Conservation (phyloP, 495 filamentous ascomycete genomes). For the Cercophora newfieldiana region DNA sequence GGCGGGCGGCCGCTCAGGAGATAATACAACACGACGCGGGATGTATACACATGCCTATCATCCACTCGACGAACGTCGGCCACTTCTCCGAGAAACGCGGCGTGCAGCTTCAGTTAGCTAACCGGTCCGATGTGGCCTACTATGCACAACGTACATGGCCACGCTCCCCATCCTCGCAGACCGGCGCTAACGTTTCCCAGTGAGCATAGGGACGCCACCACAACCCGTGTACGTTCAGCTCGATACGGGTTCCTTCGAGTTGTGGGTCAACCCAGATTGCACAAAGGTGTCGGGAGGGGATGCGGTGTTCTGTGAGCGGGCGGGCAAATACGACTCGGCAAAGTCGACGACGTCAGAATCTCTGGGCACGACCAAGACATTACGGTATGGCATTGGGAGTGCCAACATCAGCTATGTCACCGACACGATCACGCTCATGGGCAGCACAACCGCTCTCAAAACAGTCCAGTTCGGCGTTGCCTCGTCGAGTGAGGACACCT, state of each 20-base stretch:
- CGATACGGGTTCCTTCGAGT: conserved; percentile 53
- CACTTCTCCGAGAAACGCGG: conserved; percentile 43
- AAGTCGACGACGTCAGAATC: conserved; percentile 37
- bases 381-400: conserved; percentile 48
- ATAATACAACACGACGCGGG: conserved; percentile 26
- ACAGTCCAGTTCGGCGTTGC: conserved; percentile 50
- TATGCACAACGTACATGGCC: conserved; percentile 44
- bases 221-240: conserved; percentile 50
- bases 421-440: conserved; percentile 45
- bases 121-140: conserved; percentile 51
- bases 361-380: conserved; percentile 34
- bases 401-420: conserved; percentile 47
- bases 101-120: conserved; percentile 45
- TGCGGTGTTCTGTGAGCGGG: conserved; percentile 43
- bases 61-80: conserved; percentile 47
- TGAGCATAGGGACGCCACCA: conserved; percentile 50
- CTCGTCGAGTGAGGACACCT: conserved; percentile 39
- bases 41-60: conserved; percentile 47
- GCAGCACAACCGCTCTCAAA: conserved; percentile 36
- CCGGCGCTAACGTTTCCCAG: conserved; percentile 32
- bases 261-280: conserved; percentile 55
- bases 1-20: conserved; percentile 24
- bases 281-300: conserved; percentile 38
- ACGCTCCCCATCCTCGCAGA: neutral
- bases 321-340: conserved; percentile 41